Conservation (phyloP, 257 asterid species). For the Scutellaria baicalensis region DNA sequence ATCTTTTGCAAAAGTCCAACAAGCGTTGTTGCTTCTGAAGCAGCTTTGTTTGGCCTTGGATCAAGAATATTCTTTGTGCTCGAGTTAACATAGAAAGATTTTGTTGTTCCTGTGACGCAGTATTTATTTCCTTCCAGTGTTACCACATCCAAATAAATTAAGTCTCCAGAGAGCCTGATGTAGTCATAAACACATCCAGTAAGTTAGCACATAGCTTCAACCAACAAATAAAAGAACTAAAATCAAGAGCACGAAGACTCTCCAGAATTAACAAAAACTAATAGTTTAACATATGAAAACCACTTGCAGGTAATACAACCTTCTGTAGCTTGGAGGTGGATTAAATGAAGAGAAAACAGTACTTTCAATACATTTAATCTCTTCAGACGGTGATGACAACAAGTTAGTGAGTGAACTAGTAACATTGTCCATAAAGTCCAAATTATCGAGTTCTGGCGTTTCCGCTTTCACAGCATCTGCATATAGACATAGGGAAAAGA, state of each 20-base stretch:
- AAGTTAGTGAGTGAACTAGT: constrained; percentile 61
- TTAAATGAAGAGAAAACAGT: constrained; percentile 88
- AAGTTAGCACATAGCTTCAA: constrained; percentile 11
- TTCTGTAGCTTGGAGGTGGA: constrained; percentile 96
- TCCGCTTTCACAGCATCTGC: constrained; percentile 68
- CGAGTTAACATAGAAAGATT: constrained; percentile 71
- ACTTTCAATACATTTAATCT: constrained; percentile 73
- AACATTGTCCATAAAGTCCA: constrained; percentile 66
- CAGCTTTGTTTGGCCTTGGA: constrained; percentile 62
- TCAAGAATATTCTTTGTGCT: constrained; percentile 66
- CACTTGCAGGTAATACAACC: constrained; percentile 35
- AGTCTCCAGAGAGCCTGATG: constrained; percentile 91
- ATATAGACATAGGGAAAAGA: constrained; percentile 15
- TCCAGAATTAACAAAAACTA: background rate
- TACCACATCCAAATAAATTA: constrained; percentile 80
- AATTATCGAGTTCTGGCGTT: constrained; percentile 72
- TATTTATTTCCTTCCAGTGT: constrained; percentile 83
- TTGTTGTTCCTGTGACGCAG: constrained; percentile 89
- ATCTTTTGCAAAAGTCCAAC: constrained; percentile 87
- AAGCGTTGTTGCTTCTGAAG: constrained; percentile 69
- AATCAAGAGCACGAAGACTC: background rate
- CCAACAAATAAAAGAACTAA: constrained; percentile 9
- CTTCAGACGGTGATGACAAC: constrained; percentile 63
- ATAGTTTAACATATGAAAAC: background rate
- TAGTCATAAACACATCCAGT: constrained; percentile 21